Base-by-base conservation (phyloP, 768 basidiomycete genomes). In the Termitomyces sp. region DNA sequence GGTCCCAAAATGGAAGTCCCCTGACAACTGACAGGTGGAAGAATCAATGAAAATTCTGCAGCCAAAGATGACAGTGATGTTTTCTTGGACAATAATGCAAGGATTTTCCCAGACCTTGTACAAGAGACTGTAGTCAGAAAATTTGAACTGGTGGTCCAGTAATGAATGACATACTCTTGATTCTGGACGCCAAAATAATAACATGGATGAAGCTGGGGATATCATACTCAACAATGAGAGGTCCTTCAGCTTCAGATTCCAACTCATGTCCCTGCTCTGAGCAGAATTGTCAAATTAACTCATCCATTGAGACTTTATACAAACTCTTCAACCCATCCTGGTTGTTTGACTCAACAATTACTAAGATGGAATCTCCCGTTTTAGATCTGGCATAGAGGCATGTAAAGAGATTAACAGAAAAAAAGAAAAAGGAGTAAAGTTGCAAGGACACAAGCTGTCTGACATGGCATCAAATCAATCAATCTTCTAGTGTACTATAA, bases 31-130 rank as follows among this genome's bases (percentile, higher is more conserved):
- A n/a, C n/a, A 5, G 93, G 92, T 16, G 91, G 90, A 26, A 92
- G 87, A 53, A 93, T 83, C 56, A 98, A 79, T 38, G 90, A 90
- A 77, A 98, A 98, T 75, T 99, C 97, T 50, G 92, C 71, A 0
- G 94, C 92, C 55, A 96, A 82, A 13, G 88, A 83, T 14, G 84
- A 79, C 10, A 95, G 75, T 43, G 90, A 76, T 2, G 86, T 86
- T 72, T 88, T 81, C 73, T 82, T 87, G 63, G 88, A 76, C 2
- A 91, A 88, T 58, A 96, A 81, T 2, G 88, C 84, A 63, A 97
- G 73, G 62, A 99, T 82, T 80, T 79, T 28, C 83, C 76, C 32
- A 92, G 75, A 52, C 93, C 83, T 26, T 79, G 70, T 40, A 94
- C 82, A 28, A 98, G 78, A 13, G 86, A 80, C 68, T 96, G 91